Base-by-base conservation (phyloP, 805 yeast species). In the Myxozyma sirexii region DNA sequence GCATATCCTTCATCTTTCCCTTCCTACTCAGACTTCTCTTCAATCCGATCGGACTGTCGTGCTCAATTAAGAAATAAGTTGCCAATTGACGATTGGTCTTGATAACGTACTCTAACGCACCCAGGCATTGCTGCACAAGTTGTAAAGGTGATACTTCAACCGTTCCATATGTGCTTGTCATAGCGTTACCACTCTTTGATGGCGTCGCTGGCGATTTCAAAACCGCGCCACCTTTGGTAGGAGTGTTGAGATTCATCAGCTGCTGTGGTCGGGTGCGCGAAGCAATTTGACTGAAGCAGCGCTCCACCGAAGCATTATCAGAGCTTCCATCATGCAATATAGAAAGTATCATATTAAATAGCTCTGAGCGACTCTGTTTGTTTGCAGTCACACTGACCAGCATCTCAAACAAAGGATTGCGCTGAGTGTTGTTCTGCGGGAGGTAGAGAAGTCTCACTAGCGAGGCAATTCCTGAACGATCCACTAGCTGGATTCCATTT, bases 71-170 rank as follows among this genome's bases (percentile, higher is more conserved):
- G 72, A 92, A 86, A 68, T 84, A 90, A 68, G 84, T 83, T 63
- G 94, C 80, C 70, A 88, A 77, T 60, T 85, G 88, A 8, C 80
- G 77, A 63, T 85, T 88, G 35, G 83, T 77, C 57, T 87, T 90
- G 52, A 91, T 77, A 49, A 91, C 76, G 66, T 81, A 84, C 63
- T 87, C 89, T 17, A 91, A 74, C 0, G 88, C 85, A 61, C 89
- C 96, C 46, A 92, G 77, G 3, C 86, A 80, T 68, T 90, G 97
- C 48, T 84, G 85, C 0, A 92, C 92, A 23, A 90, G 87, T 10
- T 82, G 76, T 10, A 86, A 74, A 0, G 93, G 88, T 0, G 92
- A 82, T 19, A 87, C 80, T 17, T 84, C 86, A 13, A 67, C 67
- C 39, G 57, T 49, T 10, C 38, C 47, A 23, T 48, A 56, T 13